Evolutionary conservation across 202 grass and related monocot species (phyloP).

Genomic region (Hordeum pubiflorum): DNA sequence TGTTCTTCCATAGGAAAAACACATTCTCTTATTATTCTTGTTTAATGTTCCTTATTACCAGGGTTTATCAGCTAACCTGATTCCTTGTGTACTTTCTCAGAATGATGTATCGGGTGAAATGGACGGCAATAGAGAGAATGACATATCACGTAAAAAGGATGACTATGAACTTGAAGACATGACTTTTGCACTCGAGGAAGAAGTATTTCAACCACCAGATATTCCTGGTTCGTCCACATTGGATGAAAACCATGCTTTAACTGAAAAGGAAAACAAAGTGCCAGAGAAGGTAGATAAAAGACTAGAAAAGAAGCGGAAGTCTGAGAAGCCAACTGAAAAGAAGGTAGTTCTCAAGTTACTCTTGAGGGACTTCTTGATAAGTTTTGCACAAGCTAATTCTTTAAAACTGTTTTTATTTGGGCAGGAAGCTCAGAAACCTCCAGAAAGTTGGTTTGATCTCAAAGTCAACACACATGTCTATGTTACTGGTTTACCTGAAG

Average conservation of each 20-base stretch:
- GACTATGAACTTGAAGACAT: constrained; percentile 76
- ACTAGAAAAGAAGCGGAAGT: constrained; percentile 67
- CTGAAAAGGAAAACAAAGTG: constrained; percentile 31
- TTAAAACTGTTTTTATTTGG: constrained; percentile 6
- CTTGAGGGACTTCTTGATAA: constrained; percentile 6
- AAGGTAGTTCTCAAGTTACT: constrained; percentile 48
- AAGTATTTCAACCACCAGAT: constrained; percentile 47
- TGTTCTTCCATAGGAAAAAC: constrained; percentile 4
- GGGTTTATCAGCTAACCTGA: neutral
- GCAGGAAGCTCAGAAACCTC: constrained; percentile 94
- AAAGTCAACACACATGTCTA: constrained; percentile 98
- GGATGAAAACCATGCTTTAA: constrained; percentile 25
- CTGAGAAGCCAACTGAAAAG: constrained; percentile 67
- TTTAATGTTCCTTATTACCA: neutral
- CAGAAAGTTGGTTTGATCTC: constrained; percentile 95
- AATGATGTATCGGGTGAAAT: constrained; percentile 40
- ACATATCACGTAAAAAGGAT: constrained; percentile 21
- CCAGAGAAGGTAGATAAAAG: constrained; percentile 45
- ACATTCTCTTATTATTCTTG: neutral
- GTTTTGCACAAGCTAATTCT: neutral
- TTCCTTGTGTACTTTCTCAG: constrained; percentile 33
- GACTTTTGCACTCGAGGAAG: constrained; percentile 76
- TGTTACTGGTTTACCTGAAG: constrained; percentile 82
- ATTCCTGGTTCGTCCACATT: constrained; percentile 19
- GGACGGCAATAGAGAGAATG: constrained; percentile 30